These are phyloP conservation scores for Colletotrichum siamense DNA, from an alignment of 2,329 filamentous ascomycete species.

Conservation along the genomic window DNA sequence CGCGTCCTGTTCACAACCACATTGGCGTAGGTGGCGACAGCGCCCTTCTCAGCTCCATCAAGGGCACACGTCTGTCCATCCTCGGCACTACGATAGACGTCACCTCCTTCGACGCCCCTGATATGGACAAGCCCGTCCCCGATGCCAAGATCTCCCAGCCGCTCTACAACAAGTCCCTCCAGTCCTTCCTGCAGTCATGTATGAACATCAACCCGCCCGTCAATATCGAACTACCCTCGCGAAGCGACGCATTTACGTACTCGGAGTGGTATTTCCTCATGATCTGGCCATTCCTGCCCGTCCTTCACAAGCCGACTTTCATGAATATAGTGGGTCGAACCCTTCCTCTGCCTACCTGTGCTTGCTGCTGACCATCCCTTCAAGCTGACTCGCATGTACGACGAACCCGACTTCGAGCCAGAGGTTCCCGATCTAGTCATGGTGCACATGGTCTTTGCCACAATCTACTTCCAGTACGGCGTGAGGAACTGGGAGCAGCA, in stretches of 20 bases:
- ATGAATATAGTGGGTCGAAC: slow-evolving; percentile 64
- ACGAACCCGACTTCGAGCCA: slow-evolving; percentile 69
- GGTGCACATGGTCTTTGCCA: slow-evolving; percentile 81
- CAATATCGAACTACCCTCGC: slow-evolving; percentile 65
- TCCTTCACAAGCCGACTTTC: slow-evolving; percentile 80
- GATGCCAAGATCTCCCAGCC: slow-evolving; percentile 45
- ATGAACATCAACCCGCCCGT: slow-evolving; percentile 65
- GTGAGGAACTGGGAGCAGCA: slow-evolving; percentile 67
- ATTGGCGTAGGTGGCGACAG: slow-evolving; percentile 69
- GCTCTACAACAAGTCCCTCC: slow-evolving; percentile 74
- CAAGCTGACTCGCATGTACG: slow-evolving; percentile 70
- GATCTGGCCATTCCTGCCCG: slow-evolving; percentile 73
- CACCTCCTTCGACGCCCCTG: slow-evolving; percentile 71
- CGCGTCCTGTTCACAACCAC: slow-evolving; percentile 64
- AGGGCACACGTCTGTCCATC: slow-evolving; percentile 77
- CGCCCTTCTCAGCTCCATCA: slow-evolving; percentile 73
- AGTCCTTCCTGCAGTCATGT: slow-evolving; percentile 70
- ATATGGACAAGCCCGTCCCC: slow-evolving; percentile 65
- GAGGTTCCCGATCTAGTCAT: slow-evolving; percentile 70
- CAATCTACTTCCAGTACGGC: slow-evolving; percentile 80
- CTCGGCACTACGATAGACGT: slow-evolving; percentile 83
- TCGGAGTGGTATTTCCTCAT: slow-evolving; percentile 78
- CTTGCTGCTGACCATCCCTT: not conserved
- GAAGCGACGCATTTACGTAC: slow-evolving; percentile 70
- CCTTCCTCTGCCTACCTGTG: not conserved